Evolutionary conservation across 1,284 basidiomycete genomes (phyloP).

Genomic region (Sporisorium iseilematis-ciliati): DNA sequence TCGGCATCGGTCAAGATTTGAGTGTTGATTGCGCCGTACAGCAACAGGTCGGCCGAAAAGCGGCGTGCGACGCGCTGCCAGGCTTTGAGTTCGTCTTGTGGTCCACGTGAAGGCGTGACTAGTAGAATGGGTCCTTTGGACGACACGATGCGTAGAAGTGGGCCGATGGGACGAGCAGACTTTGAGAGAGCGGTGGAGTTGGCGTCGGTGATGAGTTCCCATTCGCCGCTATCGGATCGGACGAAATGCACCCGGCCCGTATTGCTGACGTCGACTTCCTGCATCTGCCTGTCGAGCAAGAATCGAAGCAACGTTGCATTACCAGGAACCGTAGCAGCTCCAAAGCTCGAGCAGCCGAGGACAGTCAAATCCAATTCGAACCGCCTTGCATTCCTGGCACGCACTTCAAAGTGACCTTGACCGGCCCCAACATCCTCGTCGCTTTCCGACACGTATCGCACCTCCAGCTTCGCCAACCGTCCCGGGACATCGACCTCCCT

Average conservation of each 20-base stretch:
- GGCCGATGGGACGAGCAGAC: constrained; percentile 33
- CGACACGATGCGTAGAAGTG: constrained; percentile 35
- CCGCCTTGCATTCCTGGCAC: constrained; percentile 5
- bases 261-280: neutral
- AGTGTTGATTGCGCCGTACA: constrained; percentile 45
- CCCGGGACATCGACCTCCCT: constrained; percentile 75
- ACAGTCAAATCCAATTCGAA: constrained; percentile 22
- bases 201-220: neutral
- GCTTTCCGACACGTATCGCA: constrained; percentile 7
- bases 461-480: constrained; percentile 42
- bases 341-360: constrained; percentile 8
- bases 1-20: constrained; percentile 44
- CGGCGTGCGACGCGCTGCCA: constrained; percentile 29
- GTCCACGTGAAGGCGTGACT: constrained; percentile 24
- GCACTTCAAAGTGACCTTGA: neutral
- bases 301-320: constrained; percentile 9
- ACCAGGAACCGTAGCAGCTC: neutral
- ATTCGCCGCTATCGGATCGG: neutral
- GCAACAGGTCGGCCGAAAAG: constrained; percentile 42
- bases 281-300: constrained; percentile 3
- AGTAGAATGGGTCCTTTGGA: constrained; percentile 38
- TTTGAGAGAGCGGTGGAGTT: neutral
- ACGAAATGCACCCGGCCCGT: constrained; percentile 6
- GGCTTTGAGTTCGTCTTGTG: constrained; percentile 6
- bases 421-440: neutral